phyloP scores from a whole-genome alignment of 106 monocot species.

The Allium fistulosum region DNA sequence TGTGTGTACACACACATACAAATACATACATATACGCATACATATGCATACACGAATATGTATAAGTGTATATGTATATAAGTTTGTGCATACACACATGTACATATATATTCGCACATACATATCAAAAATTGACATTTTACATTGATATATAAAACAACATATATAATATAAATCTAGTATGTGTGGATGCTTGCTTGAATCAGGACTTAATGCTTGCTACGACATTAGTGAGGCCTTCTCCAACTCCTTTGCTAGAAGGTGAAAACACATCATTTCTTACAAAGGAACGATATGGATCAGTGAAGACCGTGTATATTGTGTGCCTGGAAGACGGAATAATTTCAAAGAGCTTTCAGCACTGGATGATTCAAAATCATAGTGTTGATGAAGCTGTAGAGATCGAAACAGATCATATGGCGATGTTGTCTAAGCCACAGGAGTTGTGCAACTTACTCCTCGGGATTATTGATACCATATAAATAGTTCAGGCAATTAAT shows the following conservation, averaged over 20 bases:
- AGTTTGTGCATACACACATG: no score
- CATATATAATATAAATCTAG: not conserved
- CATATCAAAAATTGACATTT: not conserved
- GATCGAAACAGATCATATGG: conserved; percentile 19
- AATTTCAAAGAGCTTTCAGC: conserved; percentile 11
- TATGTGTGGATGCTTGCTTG: not conserved
- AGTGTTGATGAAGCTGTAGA: conserved; percentile 18
- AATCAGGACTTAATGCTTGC: conserved; percentile 11
- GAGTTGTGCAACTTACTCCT: conserved; percentile 12
- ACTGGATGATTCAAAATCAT: conserved; percentile 24
- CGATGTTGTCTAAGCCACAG: conserved; percentile 23
- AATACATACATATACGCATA: no score
- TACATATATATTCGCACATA: no score
- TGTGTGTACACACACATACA: no score
- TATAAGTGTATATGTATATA: no score
- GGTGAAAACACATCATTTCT: not conserved
- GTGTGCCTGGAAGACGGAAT: conserved; percentile 11
- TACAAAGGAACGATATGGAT: conserved; percentile 18
- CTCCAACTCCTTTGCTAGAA: not conserved
- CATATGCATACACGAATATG: no score
- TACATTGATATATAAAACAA: not conserved
- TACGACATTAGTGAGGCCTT: not conserved
- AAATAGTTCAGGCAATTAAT: no score
- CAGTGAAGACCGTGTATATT: conserved; percentile 10
- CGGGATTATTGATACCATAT: not conserved